Conservation (phyloP, 1,284 basidiomycete species). For the Schizophyllum amplum region DNA sequence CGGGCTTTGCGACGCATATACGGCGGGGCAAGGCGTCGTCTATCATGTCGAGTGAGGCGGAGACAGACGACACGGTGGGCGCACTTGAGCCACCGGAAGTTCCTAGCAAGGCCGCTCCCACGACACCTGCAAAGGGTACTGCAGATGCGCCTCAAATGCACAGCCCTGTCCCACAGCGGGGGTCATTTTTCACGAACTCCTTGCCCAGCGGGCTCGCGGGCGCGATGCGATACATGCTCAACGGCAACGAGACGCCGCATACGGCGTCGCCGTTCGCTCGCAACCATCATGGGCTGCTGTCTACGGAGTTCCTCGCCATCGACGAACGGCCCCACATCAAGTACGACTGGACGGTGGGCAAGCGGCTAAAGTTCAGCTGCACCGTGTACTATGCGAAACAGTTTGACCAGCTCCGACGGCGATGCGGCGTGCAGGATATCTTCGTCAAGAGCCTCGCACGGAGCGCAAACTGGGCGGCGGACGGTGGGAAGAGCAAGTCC, state of each 20-base stretch:
- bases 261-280: slow-evolving; percentile 21
- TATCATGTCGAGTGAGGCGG: slow-evolving; percentile 22
- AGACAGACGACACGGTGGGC: slow-evolving; percentile 32
- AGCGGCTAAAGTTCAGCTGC: slow-evolving; percentile 65
- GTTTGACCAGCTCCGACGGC: slow-evolving; percentile 56
- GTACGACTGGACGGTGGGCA: slow-evolving; percentile 70
- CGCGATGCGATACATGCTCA: slow-evolving; percentile 52
- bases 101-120: slow-evolving; percentile 22
- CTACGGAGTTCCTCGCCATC: slow-evolving; percentile 35
- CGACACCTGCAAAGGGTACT: slow-evolving; percentile 9
- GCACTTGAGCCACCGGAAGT: slow-evolving; percentile 1
- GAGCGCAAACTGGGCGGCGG: slow-evolving; percentile 61
- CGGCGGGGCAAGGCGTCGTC: slow-evolving; percentile 22
- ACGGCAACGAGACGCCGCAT: slow-evolving; percentile 19
- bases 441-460: slow-evolving; percentile 55
- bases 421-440: slow-evolving; percentile 59
- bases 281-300: slow-evolving; percentile 40
- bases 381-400: slow-evolving; percentile 75
- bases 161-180: slow-evolving; percentile 14
- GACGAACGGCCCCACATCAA: slow-evolving; percentile 72
- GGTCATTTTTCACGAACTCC: slow-evolving; percentile 32
- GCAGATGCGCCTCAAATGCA: slow-evolving; percentile 1
- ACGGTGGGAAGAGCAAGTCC: slow-evolving; percentile 64
- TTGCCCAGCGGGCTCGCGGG: slow-evolving; percentile 44
- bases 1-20: neutral